These are phyloP conservation scores for Chlorophyllum brunneum DNA, from an alignment of 768 basidiomycete species.

Conservation along the genomic window DNA sequence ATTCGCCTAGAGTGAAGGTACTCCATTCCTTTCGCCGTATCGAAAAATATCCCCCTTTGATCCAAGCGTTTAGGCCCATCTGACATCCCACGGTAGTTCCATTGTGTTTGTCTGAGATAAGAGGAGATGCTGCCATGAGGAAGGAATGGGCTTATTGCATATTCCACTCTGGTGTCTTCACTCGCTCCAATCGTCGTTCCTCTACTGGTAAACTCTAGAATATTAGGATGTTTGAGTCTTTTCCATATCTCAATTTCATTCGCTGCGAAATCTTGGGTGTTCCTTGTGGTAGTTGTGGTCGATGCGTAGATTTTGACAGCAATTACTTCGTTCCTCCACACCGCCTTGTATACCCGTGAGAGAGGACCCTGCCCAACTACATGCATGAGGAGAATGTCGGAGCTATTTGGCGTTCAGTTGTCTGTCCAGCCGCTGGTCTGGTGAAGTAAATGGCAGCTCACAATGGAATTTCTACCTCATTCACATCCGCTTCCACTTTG, in stretches of 20 bases:
- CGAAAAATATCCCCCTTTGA: slow-evolving; percentile 49
- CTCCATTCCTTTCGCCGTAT: slow-evolving; percentile 69
- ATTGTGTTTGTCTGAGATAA: not conserved
- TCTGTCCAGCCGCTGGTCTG: too few species aligned
- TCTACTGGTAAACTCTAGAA: slow-evolving; percentile 57
- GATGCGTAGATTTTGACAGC: not conserved
- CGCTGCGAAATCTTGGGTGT: not conserved
- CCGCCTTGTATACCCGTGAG: not conserved
- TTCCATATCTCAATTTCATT: slow-evolving; percentile 60
- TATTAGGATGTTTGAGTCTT: slow-evolving; percentile 51
- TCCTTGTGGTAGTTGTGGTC: not conserved
- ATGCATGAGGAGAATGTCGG: not conserved
- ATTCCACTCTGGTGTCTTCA: slow-evolving; percentile 53
- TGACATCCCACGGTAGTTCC: slow-evolving; percentile 39
- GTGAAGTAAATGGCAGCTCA: too few species aligned
- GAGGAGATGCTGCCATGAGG: not conserved
- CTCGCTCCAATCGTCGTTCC: slow-evolving; percentile 57
- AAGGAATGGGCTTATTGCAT: slow-evolving; percentile 26
- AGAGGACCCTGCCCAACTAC: not conserved
- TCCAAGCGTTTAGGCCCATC: slow-evolving; percentile 21
- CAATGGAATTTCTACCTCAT: not conserved
- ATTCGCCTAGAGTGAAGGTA: slow-evolving; percentile 60
- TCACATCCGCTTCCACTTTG: too few species aligned
- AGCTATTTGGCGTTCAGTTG: not conserved
- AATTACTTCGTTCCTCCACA: not conserved